phyloP scores from a whole-genome alignment of 225 moss, liverwort and hornwort genomes.

The Climacium dendroides region DNA sequence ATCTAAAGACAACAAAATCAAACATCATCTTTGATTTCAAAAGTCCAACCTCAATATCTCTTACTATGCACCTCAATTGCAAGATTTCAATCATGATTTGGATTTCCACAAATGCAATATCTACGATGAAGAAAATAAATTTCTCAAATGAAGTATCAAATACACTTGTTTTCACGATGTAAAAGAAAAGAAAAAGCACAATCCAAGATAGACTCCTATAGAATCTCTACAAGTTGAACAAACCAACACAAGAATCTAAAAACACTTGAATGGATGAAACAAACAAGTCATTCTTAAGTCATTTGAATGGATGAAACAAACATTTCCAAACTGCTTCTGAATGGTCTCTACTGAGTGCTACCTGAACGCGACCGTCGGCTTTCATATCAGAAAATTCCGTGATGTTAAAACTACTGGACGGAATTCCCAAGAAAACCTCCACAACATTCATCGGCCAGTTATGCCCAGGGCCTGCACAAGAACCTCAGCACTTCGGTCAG shows the following conservation, averaged over 20 bases:
- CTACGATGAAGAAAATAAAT: not conserved
- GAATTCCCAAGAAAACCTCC: not conserved
- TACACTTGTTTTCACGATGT: not conserved
- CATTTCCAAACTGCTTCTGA: not conserved
- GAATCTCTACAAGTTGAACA: not conserved
- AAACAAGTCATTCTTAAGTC: not conserved
- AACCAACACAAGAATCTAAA: not conserved
- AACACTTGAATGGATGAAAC: not conserved
- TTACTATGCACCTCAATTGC: not conserved
- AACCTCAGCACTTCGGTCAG: not conserved
- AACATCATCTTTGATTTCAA: not conserved
- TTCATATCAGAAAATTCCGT: not conserved
- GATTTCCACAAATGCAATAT: not conserved
- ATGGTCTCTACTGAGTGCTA: not conserved
- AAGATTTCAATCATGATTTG: not conserved
- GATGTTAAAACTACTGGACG: not conserved
- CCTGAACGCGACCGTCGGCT: not conserved
- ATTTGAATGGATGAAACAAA: no score
- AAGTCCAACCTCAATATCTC: not conserved
- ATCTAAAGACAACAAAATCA: not conserved
- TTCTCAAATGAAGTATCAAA: not conserved
- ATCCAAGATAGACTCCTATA: not conserved
- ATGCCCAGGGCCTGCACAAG: not conserved
- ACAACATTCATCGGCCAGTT: not conserved
- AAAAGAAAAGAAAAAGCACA: not conserved